phyloP scores from a whole-genome alignment of 192 early-diverging fungal species.

The Coemansia sp. region DNA sequence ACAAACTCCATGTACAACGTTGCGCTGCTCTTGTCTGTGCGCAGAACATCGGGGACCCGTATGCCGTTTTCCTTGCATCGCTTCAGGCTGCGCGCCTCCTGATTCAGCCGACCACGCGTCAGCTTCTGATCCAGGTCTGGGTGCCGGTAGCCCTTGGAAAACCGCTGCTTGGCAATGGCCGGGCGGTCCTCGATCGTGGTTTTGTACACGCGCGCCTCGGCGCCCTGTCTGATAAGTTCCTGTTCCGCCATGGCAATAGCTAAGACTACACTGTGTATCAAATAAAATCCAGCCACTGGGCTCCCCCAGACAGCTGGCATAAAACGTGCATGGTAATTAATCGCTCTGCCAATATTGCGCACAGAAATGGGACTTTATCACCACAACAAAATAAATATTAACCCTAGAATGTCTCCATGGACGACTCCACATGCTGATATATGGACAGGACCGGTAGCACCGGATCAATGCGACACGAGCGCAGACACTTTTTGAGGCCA shows the following conservation, averaged over 20 bases:
- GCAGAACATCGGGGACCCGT: conserved; percentile 76
- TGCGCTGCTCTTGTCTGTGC: conserved; percentile 65
- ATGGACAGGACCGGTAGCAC: conserved; percentile 36
- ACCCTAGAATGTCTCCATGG: conserved; percentile 23
- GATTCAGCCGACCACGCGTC: conserved; percentile 69
- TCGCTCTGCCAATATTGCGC: not conserved
- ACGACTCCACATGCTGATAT: conserved; percentile 38
- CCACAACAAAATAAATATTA: not conserved
- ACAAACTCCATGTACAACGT: conserved; percentile 92
- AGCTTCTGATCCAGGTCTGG: conserved; percentile 84
- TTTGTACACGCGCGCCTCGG: conserved; percentile 81
- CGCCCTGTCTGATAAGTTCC: conserved; percentile 77
- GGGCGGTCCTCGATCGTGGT: conserved; percentile 53
- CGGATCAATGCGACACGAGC: conserved; percentile 15
- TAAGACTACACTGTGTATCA: not conserved
- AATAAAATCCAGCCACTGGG: not conserved
- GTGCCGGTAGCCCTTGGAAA: conserved; percentile 88
- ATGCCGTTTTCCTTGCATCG: conserved; percentile 68
- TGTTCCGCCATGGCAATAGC: not conserved
- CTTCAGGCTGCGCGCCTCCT: conserved; percentile 82
- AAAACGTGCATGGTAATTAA: not conserved
- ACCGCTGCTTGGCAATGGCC: conserved; percentile 87
- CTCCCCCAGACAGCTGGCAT: not conserved
- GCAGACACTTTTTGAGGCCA: conserved; percentile 17
- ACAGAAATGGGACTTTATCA: not conserved